A percentile compares a stretch with the other conserved stretches of the same genome.
Conservation (phyloP, 768 basidiomycete species). For the Podaxis rugospora region DNA sequence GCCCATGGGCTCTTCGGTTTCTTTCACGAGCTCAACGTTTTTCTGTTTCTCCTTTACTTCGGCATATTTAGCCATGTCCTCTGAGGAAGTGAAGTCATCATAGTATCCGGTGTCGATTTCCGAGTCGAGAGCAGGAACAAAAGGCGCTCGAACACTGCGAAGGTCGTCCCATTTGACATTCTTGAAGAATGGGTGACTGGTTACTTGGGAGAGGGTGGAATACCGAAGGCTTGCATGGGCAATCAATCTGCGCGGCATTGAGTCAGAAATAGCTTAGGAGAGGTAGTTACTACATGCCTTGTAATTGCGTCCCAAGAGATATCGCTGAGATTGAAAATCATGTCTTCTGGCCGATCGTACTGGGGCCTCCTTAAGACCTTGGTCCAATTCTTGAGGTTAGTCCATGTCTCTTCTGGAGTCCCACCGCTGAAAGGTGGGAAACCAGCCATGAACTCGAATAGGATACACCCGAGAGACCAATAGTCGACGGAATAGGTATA, state of each 20-base stretch:
- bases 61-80: slow-evolving; percentile 99
- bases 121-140: slow-evolving; percentile 90
- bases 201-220: slow-evolving; percentile 67
- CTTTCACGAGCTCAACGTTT: slow-evolving; percentile 88
- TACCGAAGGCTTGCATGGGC: slow-evolving; percentile 81
- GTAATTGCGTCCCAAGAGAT: slow-evolving; percentile 93
- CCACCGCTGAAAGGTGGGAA: slow-evolving; percentile 98
- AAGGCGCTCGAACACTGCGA: slow-evolving; percentile 75
- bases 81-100: slow-evolving; percentile 81
- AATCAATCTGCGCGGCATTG: slow-evolving; percentile 56
- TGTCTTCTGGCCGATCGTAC: slow-evolving; percentile 93
- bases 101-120: slow-evolving; percentile 96
- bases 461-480: slow-evolving; percentile 97
- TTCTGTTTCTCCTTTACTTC: slow-evolving; percentile 96
- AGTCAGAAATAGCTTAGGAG: neutral
- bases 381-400: slow-evolving; percentile 97
- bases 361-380: slow-evolving; percentile 88
- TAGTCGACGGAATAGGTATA: slow-evolving; percentile 97
- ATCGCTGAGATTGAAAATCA: slow-evolving; percentile 94
- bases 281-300: slow-evolving; percentile 40
- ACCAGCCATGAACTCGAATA: slow-evolving; percentile 95
- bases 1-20: slow-evolving; percentile 71
- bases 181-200: slow-evolving; percentile 79
- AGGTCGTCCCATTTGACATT: slow-evolving; percentile 74
- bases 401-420: slow-evolving; percentile 97